Conservation (phyloP, 139 green algal species). For the Gonium pectorale region DNA sequence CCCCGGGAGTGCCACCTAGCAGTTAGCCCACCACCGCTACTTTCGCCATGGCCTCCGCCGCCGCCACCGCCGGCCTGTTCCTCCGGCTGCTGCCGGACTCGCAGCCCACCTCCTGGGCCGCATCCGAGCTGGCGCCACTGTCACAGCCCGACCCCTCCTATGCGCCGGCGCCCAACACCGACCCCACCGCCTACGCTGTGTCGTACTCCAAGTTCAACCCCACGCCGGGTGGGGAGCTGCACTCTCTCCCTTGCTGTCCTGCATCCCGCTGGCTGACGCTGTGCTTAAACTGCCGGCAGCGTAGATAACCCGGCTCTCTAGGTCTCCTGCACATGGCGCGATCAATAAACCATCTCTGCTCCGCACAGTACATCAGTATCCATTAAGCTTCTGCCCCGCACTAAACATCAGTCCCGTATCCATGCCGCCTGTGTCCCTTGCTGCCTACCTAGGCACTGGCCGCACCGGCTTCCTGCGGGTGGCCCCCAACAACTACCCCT, state of each 20-base stretch:
- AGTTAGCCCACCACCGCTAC: too few relatives aligned
- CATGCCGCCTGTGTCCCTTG: too few relatives aligned
- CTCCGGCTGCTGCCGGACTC: neutral
- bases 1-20: too few relatives aligned
- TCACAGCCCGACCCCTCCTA: neutral
- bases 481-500: constrained; percentile 93
- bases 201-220: constrained; percentile 79
- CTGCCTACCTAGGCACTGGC: constrained; percentile 85
- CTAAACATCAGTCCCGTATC: too few relatives aligned
- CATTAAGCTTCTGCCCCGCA: too few relatives aligned
- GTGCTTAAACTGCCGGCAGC: too few relatives aligned
- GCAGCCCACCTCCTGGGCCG: neutral
- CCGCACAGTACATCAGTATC: too few relatives aligned
- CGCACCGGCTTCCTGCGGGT: constrained; percentile 81
- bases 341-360: too few relatives aligned
- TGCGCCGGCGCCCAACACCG: neutral
- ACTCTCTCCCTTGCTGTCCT: too few relatives aligned
- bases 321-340: too few relatives aligned
- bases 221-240: constrained; percentile 78
- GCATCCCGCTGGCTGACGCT: too few relatives aligned
- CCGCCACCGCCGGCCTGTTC: neutral
- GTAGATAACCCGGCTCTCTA: too few relatives aligned
- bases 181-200: constrained; percentile 40
- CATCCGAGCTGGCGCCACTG: neutral
- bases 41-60: neutral